Percentiles rank a stretch among this genome's conserved stretches.
Evolutionary conservation across 106 monocot genomes (phyloP).

Genomic region (Acorus calamus): DNA sequence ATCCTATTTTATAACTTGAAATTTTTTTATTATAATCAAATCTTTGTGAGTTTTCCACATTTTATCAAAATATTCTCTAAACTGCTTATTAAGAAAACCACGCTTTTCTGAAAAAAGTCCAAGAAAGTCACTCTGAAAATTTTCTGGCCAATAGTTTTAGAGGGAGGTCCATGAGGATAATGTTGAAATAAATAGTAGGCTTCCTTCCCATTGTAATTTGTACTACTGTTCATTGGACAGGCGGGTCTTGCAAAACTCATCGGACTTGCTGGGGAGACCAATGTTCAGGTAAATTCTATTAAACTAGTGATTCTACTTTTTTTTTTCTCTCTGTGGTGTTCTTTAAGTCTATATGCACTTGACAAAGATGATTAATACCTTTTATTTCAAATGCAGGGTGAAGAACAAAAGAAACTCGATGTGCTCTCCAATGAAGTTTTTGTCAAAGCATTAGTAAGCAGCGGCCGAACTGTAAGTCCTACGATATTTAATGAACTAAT

Average conservation of each 20-base stretch:
- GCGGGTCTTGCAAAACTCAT: constrained; percentile 96
- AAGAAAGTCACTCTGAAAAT: too few species aligned
- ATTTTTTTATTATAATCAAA: too few species aligned
- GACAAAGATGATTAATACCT: too few species aligned
- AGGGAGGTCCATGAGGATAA: too few species aligned
- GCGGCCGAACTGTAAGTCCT: constrained; percentile 73
- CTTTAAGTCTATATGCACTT: too few species aligned
- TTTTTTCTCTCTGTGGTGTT: background rate
- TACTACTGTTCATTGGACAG: constrained; percentile 19
- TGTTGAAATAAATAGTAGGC: background rate
- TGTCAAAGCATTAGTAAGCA: constrained; percentile 81
- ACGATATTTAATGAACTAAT: background rate
- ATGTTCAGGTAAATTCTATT: constrained; percentile 58
- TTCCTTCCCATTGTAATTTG: background rate
- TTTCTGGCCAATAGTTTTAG: too few species aligned
- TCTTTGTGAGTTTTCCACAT: too few species aligned
- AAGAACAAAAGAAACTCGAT: constrained; percentile 98
- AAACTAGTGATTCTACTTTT: background rate
- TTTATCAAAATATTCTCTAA: too few species aligned
- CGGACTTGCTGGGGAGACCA: constrained; percentile 87
- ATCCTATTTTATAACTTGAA: too few species aligned
- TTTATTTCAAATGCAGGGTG: constrained; percentile 41
- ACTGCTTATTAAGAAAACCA: too few species aligned
- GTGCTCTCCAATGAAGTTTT: constrained; percentile 98
- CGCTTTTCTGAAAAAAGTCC: too few species aligned